These are phyloP conservation scores for Aspergillus unguis DNA, from an alignment of 2,329 filamentous ascomycete species.

Conservation along the genomic window DNA sequence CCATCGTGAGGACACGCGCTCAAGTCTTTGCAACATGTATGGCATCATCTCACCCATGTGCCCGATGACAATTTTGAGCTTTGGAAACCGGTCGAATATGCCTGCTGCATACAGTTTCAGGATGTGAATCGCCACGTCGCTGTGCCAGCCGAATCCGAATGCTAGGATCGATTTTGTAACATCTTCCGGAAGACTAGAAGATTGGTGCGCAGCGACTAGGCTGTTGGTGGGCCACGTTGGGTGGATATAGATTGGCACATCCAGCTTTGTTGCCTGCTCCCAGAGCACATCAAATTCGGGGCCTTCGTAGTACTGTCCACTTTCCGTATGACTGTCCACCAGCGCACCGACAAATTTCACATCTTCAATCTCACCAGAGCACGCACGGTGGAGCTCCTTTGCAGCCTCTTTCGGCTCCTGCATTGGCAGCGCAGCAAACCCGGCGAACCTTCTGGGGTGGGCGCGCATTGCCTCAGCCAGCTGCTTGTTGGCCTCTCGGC, in stretches of 20 bases:
- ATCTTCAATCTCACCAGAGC: background rate
- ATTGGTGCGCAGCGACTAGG: background rate
- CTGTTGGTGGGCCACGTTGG: background rate
- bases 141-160: background rate
- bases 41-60: constrained; percentile 1
- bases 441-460: background rate
- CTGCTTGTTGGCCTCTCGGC: background rate
- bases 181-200: background rate
- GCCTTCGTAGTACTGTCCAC: background rate
- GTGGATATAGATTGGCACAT: background rate
- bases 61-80: background rate
- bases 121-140: background rate
- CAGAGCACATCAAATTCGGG: background rate
- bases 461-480: background rate
- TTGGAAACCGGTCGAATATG: background rate
- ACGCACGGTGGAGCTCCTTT: background rate
- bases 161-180: background rate
- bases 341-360: background rate
- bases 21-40: background rate
- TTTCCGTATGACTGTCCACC: background rate
- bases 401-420: background rate
- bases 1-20: background rate
- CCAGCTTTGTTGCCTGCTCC: background rate
- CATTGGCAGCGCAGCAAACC: background rate
- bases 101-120: background rate